Evolutionary conservation across 2,329 filamentous ascomycete species (phyloP), one percentile per base, ranked within the genome.

Genomic region (Fusarium nurragi): DNA sequence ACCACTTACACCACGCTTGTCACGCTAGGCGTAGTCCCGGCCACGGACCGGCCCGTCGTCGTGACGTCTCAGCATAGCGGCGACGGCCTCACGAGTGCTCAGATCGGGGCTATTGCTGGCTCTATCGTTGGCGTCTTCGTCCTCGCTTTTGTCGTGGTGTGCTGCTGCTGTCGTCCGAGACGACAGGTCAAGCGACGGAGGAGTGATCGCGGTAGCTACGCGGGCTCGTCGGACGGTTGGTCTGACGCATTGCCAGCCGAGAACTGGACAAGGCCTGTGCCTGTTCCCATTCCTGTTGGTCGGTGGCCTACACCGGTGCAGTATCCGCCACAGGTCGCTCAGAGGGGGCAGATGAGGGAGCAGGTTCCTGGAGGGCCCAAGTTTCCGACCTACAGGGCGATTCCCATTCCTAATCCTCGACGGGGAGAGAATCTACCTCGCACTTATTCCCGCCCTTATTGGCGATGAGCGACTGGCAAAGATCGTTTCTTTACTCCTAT

Each of bases 71-170:
- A 65, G 13, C 69, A 65, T 18, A 60, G 55, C 23, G 40, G 53
- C 11, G 62, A 54, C 8, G 73, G 71, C 10, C 72, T 81, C 5
- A 75, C 73, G 1, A 68, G 74, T 23, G 72, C 66, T n/a, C 72
- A 80, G 45, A 74, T 82, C 26, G 80, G 78, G 6, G 79, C 75
- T 36, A 78, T 82, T 18, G 66, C 80, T 3, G 80, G 80, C 25
- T 75, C 75, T 30, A 59, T 81, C 3, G 69, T 79, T 12, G 79
- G 75, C 3, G 65, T 76, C n/a, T 73, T 77, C n/a, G 45, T 77
- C 22, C 57, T 80, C 21, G 47, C 75, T 26, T 50, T 80, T 26
- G 23, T 79, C 16, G 54, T 73, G 36, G 67, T 76, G 49, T 75
- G 70, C 45, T 80, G 76, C 44, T 80, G 76, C 69, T 64, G 58